A percentile compares a stretch with the other conserved stretches of the same genome.
Evolutionary conservation across 2,329 filamentous ascomycete genomes (phyloP).

Genomic region (Hymenoscyphus repandus): DNA sequence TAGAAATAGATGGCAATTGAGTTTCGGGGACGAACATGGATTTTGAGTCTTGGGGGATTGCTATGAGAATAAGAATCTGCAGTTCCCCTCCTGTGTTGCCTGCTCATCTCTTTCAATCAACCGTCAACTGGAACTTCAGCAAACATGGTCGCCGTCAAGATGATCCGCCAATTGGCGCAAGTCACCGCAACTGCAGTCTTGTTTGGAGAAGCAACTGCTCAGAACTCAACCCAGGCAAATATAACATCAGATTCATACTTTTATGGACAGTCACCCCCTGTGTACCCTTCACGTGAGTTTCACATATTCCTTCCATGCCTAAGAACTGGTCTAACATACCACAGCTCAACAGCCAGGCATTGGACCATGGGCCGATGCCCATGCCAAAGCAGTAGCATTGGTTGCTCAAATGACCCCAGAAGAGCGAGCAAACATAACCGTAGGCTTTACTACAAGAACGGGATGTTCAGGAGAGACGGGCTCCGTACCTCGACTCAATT

Average conservation of each 20-base stretch:
- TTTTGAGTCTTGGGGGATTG: too few relatives aligned
- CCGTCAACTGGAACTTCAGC: too few relatives aligned
- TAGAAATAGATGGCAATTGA: too few relatives aligned
- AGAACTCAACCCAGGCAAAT: background rate
- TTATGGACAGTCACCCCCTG: constrained; percentile 35
- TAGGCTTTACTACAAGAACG: constrained; percentile 44
- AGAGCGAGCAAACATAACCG: constrained; percentile 35
- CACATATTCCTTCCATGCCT: background rate
- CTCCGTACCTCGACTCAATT: constrained; percentile 49
- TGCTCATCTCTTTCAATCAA: too few relatives aligned
- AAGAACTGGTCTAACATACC: background rate
- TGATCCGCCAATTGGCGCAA: too few relatives aligned
- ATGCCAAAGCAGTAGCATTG: constrained; percentile 60
- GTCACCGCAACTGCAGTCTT: too few relatives aligned
- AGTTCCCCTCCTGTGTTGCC: too few relatives aligned
- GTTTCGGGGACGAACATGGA: too few relatives aligned
- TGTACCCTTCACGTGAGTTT: constrained; percentile 32
- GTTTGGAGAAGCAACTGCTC: background rate
- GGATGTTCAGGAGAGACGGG: constrained; percentile 34
- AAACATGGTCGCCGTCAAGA: too few relatives aligned
- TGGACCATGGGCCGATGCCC: constrained; percentile 57
- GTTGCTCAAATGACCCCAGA: constrained; percentile 47
- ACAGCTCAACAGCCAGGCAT: constrained; percentile 16
- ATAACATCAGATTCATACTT: constrained; percentile 27
- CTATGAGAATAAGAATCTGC: too few relatives aligned